Evolutionary conservation across 768 basidiomycete species (phyloP), one percentile per base, ranked within the genome.

Genomic region (Phylloporus arenicola): DNA sequence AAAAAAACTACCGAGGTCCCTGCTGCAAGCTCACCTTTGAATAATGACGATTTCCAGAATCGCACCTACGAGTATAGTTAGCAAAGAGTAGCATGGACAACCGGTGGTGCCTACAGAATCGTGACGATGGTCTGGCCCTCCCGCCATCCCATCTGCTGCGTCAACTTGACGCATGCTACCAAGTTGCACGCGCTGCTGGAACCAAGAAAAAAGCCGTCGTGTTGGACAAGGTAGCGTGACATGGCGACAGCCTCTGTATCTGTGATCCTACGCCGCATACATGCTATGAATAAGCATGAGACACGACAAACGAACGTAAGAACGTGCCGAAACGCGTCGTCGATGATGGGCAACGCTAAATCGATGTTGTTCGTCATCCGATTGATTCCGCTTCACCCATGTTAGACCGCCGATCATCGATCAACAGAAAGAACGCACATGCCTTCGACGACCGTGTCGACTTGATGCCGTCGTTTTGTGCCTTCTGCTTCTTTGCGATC

Each of bases 161-260:
- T 83, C 14, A 94, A 72, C 59, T 87, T 85, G 41, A 96, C 78
- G 57, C 89, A 92, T 2, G 95, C 89, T n/a, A 96, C 81, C 34
- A 99, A 76, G 63, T 98, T 99, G 64, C 92, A 94, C 0, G 96
- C 95, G 60, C 91, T 94, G 52, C 92, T 95, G 0, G 94, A 97
- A 13, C 96, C 96, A 25, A 98, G 75, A 71, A 94, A 98, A 24
- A 99, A 73, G 0, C 96, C 96, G 57, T 98, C 95, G 48, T 89
- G 75, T 44, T 85, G 74, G 4, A 96, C 92, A 17, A 99, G 79
- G 64, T 92, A 92, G 10, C 94, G 83, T 1, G 93, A 88, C 95
- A 98, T 98, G 8, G 88, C 82, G 42, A 98, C 91, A 0, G 95
- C 95, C 69, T 99, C 95, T 2, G 79, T 83, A 57, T 98, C 96